These are phyloP conservation scores for Elsinoe necatrix DNA, from an alignment of 2,329 filamentous ascomycete species.

Conservation along the genomic window DNA sequence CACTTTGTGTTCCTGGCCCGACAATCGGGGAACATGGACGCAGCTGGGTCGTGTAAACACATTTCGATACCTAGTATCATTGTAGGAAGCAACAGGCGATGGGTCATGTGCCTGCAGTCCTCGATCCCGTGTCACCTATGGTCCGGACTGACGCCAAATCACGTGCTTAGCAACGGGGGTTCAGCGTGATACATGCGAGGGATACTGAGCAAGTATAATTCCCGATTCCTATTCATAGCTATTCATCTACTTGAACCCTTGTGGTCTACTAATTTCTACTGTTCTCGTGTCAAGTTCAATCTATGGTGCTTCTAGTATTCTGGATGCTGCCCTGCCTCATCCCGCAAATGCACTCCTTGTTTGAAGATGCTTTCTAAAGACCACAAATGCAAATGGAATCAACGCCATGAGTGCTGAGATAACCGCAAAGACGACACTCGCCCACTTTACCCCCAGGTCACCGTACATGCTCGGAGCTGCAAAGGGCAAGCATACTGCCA, in stretches of 20 bases:
- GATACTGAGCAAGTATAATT: too few relatives aligned
- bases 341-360: background rate
- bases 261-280: background rate
- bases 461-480: conserved; percentile 3
- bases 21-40: background rate
- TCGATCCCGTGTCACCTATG: too few relatives aligned
- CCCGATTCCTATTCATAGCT: too few relatives aligned
- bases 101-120: background rate
- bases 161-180: too few relatives aligned
- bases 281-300: background rate
- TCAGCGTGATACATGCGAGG: too few relatives aligned
- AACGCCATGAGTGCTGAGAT: background rate
- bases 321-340: background rate
- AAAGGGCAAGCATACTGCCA: conserved; percentile 2
- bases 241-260: too few relatives aligned
- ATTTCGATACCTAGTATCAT: too few relatives aligned
- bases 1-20: background rate
- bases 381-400: background rate
- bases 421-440: background rate
- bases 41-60: background rate
- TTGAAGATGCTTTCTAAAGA: background rate
- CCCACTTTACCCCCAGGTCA: conserved; percentile 1
- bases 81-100: too few relatives aligned
- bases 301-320: background rate
- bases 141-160: too few relatives aligned